Evolutionary conservation across 106 monocot species (phyloP).

Genomic region (Triglochin maritima): DNA sequence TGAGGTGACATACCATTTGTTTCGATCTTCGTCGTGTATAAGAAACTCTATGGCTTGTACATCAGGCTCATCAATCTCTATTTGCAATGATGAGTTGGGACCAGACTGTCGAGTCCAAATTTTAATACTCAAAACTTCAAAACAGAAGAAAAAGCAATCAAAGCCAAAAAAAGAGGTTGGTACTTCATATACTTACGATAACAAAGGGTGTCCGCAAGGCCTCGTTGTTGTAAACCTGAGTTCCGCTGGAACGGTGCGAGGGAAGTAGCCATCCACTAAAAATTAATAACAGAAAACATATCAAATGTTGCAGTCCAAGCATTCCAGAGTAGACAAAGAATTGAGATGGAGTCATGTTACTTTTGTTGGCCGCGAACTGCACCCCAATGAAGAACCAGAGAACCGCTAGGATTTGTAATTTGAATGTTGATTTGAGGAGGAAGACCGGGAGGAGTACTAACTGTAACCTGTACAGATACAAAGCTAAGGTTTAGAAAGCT

Average conservation of each 20-base stretch:
- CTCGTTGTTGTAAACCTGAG: slow-evolving; percentile 59
- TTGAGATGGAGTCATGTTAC: slow-evolving; percentile 28
- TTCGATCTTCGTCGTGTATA: slow-evolving; percentile 54
- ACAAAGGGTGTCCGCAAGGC: slow-evolving; percentile 80
- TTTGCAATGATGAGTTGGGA: slow-evolving; percentile 35
- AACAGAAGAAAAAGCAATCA: not conserved
- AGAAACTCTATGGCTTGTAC: slow-evolving; percentile 83
- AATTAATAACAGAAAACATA: slow-evolving; percentile 3
- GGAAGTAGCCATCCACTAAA: slow-evolving; percentile 68
- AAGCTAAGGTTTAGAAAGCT: not conserved
- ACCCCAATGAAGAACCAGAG: slow-evolving; percentile 88
- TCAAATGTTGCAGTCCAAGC: not conserved
- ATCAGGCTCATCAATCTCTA: slow-evolving; percentile 86
- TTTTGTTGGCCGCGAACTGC: slow-evolving; percentile 30
- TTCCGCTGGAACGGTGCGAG: slow-evolving; percentile 56
- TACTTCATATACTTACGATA: slow-evolving; percentile 27
- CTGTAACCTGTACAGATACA: slow-evolving; percentile 24
- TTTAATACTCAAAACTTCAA: not conserved
- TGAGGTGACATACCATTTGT: slow-evolving; percentile 57
- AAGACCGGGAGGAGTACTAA: slow-evolving; percentile 23
- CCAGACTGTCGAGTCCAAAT: slow-evolving; percentile 37
- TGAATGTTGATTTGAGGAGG: slow-evolving; percentile 35
- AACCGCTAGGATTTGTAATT: slow-evolving; percentile 37
- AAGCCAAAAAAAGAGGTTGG: not conserved
- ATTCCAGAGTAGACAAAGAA: not conserved